phyloP scores from a whole-genome alignment of 2,329 filamentous ascomycete species.

The Cladorrhinum sp. region DNA sequence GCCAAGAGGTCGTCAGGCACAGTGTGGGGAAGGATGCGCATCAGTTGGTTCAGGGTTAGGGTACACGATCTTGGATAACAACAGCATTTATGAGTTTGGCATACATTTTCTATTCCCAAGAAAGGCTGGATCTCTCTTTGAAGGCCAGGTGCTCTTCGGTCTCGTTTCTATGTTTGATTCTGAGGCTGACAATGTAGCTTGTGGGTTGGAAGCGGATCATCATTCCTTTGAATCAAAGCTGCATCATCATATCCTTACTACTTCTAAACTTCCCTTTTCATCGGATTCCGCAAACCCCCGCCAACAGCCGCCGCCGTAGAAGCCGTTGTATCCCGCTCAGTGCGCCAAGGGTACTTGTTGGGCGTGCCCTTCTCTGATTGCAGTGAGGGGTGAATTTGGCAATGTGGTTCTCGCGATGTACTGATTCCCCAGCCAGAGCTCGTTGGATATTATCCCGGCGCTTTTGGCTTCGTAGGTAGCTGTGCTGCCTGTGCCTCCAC shows the following conservation, averaged over 20 bases:
- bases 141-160: too few relatives aligned
- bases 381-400: neutral
- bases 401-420: neutral
- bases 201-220: too few relatives aligned
- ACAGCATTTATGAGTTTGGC: too few relatives aligned
- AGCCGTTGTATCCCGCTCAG: neutral
- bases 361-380: constrained; percentile 16
- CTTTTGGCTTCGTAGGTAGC: neutral
- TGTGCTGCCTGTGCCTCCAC: constrained; percentile 15
- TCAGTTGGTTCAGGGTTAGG: neutral
- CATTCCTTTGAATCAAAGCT: too few relatives aligned
- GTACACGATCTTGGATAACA: neutral
- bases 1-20: constrained; percentile 1
- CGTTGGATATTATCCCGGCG: neutral
- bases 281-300: neutral
- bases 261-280: too few relatives aligned
- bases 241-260: too few relatives aligned
- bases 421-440: neutral
- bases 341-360: constrained; percentile 23
- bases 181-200: too few relatives aligned
- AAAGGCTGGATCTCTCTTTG: too few relatives aligned
- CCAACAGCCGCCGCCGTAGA: neutral
- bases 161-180: too few relatives aligned
- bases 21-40: neutral
- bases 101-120: too few relatives aligned